Base-by-base conservation (phyloP, 768 basidiomycete genomes). In the Hygrophorus russula region DNA sequence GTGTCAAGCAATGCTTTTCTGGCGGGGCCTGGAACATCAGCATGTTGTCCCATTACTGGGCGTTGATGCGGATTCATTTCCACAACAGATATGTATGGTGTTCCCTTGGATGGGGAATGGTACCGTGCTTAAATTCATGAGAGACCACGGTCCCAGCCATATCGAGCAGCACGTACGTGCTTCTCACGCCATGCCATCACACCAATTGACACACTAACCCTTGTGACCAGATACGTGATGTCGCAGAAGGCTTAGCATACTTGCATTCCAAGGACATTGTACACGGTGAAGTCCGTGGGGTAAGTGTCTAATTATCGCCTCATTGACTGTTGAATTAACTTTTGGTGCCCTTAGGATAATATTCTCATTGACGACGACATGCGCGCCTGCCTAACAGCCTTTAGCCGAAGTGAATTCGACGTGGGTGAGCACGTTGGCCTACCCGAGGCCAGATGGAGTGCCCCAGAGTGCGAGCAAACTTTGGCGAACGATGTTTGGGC, bases 301-400 rank as follows among this genome's bases (percentile, higher is more conserved):
- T 53, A 39, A 19, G 37, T 2, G 14, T 19, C 24, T 7, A 3
- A 24, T 24, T 1, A 1, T n/a, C 19, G 2, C 24, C 24, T 24
- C 24, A 24, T 24, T 24, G 24, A 36, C 35, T 9, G 14, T 14
- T 14, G 14, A 36, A 14, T 15, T 8, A 8, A n/a, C 35, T 1
- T 2, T 14, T n/a, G 35, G 8, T n/a, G 11, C n/a, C 14, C 8
- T 36, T 19, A 59, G 56, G 51, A 52, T 14, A 64, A 64, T 44
- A 61, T 64, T 20, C 54, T 63, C 18, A 53, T 62, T 9, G 53
- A 58, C 31, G 51, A 58, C 18, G 47, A 56, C 9, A 56, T 54
- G 53, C 56, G 54, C 47, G 55, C 58, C 12, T 54, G 57, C 31
- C 50, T 65, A 13, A 56, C 59, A 13, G 64, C 64, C 42, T 65